Conservation (phyloP, 805 yeast genomes). For the Hanseniaspora lachancei region DNA sequence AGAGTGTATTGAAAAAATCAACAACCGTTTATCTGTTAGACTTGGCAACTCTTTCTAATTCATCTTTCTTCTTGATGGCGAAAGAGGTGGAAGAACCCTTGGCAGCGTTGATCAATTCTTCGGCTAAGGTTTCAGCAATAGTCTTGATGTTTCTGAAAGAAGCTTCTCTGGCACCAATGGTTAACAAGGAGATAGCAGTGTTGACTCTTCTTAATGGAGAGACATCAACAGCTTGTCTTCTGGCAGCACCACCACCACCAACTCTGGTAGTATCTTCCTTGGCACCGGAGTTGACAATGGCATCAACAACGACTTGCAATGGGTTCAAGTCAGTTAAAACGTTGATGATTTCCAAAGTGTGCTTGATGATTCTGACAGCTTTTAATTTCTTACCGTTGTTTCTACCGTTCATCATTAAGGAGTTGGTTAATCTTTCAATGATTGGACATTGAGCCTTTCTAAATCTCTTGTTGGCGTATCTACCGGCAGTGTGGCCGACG, state of each 20-base stretch:
- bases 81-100: constrained; percentile 99
- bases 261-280: constrained; percentile 99
- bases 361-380: constrained; percentile 99
- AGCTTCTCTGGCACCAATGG: constrained; percentile 99
- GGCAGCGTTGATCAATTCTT: constrained; percentile 99
- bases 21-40: constrained; percentile 82
- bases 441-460: constrained; percentile 99
- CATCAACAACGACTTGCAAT: constrained; percentile 96
- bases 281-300: constrained; percentile 99
- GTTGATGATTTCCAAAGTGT: constrained; percentile 94
- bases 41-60: constrained; percentile 99
- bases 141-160: constrained; percentile 99
- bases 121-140: constrained; percentile 99
- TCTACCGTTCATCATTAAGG: constrained; percentile 99
- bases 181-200: constrained; percentile 95
- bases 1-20: constrained; percentile 4
- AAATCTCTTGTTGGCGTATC: constrained; percentile 98
- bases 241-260: constrained; percentile 99
- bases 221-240: constrained; percentile 99
- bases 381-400: constrained; percentile 99
- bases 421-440: constrained; percentile 98
- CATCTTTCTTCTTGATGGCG: constrained; percentile 99
- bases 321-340: constrained; percentile 99
- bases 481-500: constrained; percentile 98
- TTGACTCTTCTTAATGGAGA: constrained; percentile 99